Evolutionary conservation across 2,329 filamentous ascomycete genomes (phyloP).

Genomic region (Colletotrichum noveboracense): DNA sequence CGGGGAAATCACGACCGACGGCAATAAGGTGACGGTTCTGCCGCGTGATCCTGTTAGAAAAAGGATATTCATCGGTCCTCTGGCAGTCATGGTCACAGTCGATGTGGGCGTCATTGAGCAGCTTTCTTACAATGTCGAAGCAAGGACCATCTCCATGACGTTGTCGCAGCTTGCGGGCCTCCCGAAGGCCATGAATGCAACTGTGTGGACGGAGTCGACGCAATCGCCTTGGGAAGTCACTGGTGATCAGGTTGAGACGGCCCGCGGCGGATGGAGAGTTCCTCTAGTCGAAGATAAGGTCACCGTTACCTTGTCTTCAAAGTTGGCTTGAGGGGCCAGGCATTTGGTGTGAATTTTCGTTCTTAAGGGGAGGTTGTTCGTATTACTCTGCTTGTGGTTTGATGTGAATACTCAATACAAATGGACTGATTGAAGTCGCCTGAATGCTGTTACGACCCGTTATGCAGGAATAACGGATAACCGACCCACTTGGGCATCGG

Average conservation of each 20-base stretch:
- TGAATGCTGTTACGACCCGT: too few relatives aligned
- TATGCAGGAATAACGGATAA: too few relatives aligned
- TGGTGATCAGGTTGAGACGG: neutral
- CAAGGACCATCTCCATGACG: neutral
- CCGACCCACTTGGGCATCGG: too few relatives aligned
- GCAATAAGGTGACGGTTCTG: neutral
- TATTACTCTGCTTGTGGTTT: neutral
- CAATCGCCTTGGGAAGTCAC: neutral
- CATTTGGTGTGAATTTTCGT: neutral
- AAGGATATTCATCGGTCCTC: neutral
- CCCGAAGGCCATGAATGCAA: neutral
- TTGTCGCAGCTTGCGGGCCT: neutral
- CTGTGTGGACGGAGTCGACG: neutral
- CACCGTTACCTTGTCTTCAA: neutral
- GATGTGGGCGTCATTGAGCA: slow-evolving; percentile 44
- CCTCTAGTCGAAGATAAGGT: neutral
- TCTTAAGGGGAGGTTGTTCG: neutral
- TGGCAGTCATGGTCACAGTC: neutral
- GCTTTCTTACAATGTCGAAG: neutral
- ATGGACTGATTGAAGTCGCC: neutral
- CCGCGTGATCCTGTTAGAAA: neutral
- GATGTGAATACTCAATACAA: neutral
- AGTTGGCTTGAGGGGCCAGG: neutral
- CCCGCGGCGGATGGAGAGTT: neutral
- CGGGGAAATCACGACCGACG: neutral